Conservation (phyloP, 2,329 filamentous ascomycete species). For the Chaetothyriales sp. region DNA sequence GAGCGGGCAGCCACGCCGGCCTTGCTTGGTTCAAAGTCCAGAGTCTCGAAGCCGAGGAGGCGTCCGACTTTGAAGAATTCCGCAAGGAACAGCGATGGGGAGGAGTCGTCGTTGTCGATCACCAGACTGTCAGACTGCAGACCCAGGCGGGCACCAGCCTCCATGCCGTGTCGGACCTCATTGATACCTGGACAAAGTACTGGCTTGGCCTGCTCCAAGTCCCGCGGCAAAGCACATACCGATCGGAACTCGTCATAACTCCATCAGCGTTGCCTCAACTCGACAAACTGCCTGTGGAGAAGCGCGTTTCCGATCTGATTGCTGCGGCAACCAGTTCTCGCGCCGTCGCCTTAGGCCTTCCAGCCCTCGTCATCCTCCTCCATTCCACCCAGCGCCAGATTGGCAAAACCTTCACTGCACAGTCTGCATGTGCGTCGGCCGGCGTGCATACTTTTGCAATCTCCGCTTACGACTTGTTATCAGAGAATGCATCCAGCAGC, state of each 20-base stretch:
- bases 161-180: constrained; percentile 61
- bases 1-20: constrained; percentile 7
- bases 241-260: constrained; percentile 23
- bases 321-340: constrained; percentile 77
- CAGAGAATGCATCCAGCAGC: constrained; percentile 58
- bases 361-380: constrained; percentile 74
- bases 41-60: constrained; percentile 9
- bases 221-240: constrained; percentile 33
- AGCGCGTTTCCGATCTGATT: constrained; percentile 69
- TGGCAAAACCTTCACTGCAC: constrained; percentile 71
- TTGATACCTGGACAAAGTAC: constrained; percentile 72
- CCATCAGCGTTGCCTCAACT: constrained; percentile 21
- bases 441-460: constrained; percentile 81
- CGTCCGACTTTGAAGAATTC: constrained; percentile 33
- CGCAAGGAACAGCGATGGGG: constrained; percentile 57
- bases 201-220: constrained; percentile 67
- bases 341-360: constrained; percentile 74
- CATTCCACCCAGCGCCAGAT: constrained; percentile 88
- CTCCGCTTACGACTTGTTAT: constrained; percentile 84
- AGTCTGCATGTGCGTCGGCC: constrained; percentile 68
- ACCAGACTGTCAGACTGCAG: constrained; percentile 64
- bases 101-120: constrained; percentile 73
- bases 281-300: constrained; percentile 47
- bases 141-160: constrained; percentile 72
- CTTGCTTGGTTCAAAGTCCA: constrained; percentile 74